phyloP scores from a whole-genome alignment of 2,329 filamentous ascomycete species.

The Monascus ruber region DNA sequence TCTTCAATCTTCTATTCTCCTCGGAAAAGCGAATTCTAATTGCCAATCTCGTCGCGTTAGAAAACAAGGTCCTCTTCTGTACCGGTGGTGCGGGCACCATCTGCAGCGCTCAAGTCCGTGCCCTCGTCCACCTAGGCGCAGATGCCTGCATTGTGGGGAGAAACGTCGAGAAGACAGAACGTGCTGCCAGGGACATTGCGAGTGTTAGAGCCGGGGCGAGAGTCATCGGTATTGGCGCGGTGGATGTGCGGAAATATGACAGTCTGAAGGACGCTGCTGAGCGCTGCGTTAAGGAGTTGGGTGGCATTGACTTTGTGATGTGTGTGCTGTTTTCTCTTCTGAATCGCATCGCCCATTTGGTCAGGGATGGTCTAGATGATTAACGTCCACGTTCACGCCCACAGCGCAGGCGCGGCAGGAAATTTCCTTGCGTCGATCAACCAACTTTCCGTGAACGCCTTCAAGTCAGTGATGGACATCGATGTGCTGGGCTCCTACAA shows the following conservation, averaged over 20 bases:
- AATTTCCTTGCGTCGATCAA: conserved; percentile 87
- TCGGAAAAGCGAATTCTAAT: neutral
- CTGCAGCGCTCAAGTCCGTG: conserved; percentile 85
- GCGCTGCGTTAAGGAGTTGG: conserved; percentile 68
- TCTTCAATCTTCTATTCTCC: neutral
- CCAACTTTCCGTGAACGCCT: conserved; percentile 73
- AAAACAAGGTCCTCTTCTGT: conserved; percentile 82
- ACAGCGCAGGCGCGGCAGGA: conserved; percentile 80
- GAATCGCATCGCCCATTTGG: neutral
- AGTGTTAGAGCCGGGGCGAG: conserved; percentile 65
- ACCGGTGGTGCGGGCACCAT: conserved; percentile 91
- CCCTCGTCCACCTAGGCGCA: conserved; percentile 79
- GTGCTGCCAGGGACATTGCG: conserved; percentile 68
- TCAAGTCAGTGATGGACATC: conserved; percentile 93
- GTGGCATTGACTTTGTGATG: conserved; percentile 87
- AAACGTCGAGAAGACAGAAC: conserved; percentile 77
- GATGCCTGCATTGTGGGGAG: conserved; percentile 91
- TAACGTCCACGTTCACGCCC: conserved; percentile 4
- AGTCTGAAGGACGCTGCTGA: conserved; percentile 64
- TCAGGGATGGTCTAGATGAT: neutral
- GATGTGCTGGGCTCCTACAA: conserved; percentile 91
- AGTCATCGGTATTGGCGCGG: conserved; percentile 70
- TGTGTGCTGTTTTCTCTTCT: conserved; percentile 25
- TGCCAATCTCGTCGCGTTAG: conserved; percentile 32
- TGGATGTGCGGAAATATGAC: conserved; percentile 62